Evolutionary conservation across 2,329 filamentous ascomycete genomes (phyloP).

Genomic region (Gnomoniopsis sp.): DNA sequence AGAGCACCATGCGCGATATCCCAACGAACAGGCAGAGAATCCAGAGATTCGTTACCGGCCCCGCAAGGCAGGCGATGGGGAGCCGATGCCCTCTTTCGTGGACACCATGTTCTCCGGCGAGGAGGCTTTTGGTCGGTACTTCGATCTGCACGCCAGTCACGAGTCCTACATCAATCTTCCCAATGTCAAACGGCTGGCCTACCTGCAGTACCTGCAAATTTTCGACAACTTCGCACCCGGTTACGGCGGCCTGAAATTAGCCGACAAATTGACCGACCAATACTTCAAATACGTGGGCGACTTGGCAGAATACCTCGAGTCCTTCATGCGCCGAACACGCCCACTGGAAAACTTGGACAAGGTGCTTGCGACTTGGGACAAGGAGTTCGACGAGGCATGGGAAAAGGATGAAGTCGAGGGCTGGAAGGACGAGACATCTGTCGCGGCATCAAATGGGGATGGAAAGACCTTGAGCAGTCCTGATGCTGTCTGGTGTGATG

Average conservation of each 20-base stretch:
- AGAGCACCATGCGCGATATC: conserved; percentile 85
- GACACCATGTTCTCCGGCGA: conserved; percentile 95
- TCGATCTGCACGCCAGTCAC: conserved; percentile 81
- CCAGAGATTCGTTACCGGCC: conserved; percentile 86
- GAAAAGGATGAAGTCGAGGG: conserved; percentile 72
- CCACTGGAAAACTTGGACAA: conserved; percentile 84
- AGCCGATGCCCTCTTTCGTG: conserved; percentile 63
- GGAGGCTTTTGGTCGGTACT: conserved; percentile 87
- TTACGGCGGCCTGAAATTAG: conserved; percentile 68
- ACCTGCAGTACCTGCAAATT: conserved; percentile 86
- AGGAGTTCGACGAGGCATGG: conserved; percentile 84
- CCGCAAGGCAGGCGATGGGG: conserved; percentile 57
- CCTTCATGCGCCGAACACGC: conserved; percentile 78
- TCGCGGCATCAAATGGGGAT: conserved; percentile 35
- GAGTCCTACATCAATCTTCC: conserved; percentile 89
- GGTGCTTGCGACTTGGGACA: conserved; percentile 71
- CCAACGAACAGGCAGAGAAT: conserved; percentile 93
- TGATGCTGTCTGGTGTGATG: conserved; percentile 81
- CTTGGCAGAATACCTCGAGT: conserved; percentile 79
- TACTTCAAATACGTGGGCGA: conserved; percentile 88
- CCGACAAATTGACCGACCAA: conserved; percentile 84
- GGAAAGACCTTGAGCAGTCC: conserved; percentile 33
- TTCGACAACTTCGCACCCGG: conserved; percentile 85
- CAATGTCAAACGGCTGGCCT: conserved; percentile 78
- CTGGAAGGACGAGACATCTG: conserved; percentile 62